Percentiles rank a stretch among this genome's conserved stretches.
These are phyloP conservation scores for Obelidium mucronatum DNA, from an alignment of 192 early-diverging fungal species.

Conservation along the genomic window DNA sequence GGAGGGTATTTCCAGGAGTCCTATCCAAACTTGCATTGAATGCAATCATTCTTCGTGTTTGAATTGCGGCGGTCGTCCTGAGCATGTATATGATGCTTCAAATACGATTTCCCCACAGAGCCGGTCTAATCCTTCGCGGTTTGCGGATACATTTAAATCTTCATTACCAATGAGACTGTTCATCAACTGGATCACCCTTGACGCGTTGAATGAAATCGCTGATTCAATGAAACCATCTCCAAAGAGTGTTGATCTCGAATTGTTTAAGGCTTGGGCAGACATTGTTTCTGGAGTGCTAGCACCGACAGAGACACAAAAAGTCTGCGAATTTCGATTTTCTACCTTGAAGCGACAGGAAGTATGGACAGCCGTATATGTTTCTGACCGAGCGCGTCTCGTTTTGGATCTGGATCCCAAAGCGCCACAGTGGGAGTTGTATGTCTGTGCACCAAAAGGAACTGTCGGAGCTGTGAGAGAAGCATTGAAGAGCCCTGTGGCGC, in stretches of 20 bases:
- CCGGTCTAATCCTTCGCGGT: conserved; percentile 30
- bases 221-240: conserved; percentile 3
- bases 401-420: conserved; percentile 40
- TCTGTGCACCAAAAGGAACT: conserved; percentile 27
- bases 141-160: conserved; percentile 40
- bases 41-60: conserved; percentile 49
- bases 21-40: conserved; percentile 43
- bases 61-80: conserved; percentile 50
- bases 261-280: conserved; percentile 30
- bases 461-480: conserved; percentile 30
- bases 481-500: conserved; percentile 44
- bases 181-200: conserved; percentile 37
- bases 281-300: conserved; percentile 29
- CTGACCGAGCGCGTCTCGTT: conserved; percentile 37
- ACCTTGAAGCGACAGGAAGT: conserved; percentile 44
- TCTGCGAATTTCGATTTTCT: conserved; percentile 45
- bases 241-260: neutral
- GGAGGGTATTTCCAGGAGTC: conserved; percentile 9
- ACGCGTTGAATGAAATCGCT: conserved; percentile 24
- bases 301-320: neutral
- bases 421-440: conserved; percentile 42
- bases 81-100: conserved; percentile 43
- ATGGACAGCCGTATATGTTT: conserved; percentile 44
- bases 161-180: conserved; percentile 44
- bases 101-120: neutral